These are phyloP conservation scores for Rhinocladiella mackenziei DNA, from an alignment of 2,329 filamentous ascomycete species.

Conservation along the genomic window DNA sequence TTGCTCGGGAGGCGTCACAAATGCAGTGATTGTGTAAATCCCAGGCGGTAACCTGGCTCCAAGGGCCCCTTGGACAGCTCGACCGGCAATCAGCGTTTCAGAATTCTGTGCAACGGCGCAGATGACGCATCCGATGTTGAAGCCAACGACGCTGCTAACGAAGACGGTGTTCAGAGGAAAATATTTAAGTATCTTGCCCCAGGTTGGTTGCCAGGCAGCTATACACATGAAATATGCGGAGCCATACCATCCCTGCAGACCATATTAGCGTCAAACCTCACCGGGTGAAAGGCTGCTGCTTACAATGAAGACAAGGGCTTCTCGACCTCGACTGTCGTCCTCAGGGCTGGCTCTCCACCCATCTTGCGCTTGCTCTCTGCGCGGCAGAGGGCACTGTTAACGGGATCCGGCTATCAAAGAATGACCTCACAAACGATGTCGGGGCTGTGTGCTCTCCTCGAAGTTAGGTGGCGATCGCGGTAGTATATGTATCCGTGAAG, in stretches of 20 bases:
- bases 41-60: slow-evolving; percentile 36
- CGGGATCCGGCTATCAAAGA: no score
- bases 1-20: slow-evolving; percentile 42
- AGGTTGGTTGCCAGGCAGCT: slow-evolving; percentile 31
- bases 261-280: no score
- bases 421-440: no score
- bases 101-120: slow-evolving; percentile 36
- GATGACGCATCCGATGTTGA: slow-evolving; percentile 40
- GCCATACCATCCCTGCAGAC: slow-evolving; percentile 39
- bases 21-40: slow-evolving; percentile 44
- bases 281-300: no score
- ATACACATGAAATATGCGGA: slow-evolving; percentile 36
- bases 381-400: no score
- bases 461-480: no score
- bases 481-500: no score
- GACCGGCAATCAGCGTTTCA: slow-evolving; percentile 43
- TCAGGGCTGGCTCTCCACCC: no score
- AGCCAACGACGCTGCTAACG: slow-evolving; percentile 37
- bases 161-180: slow-evolving; percentile 34
- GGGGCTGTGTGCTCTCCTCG: no score
- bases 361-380: no score
- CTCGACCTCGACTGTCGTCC: no score
- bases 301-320: no score
- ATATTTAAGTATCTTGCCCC: slow-evolving; percentile 32
- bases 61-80: slow-evolving; percentile 53